phyloP scores from a whole-genome alignment of 768 basidiomycete genomes.

The Pulveroboletus ravenelii region DNA sequence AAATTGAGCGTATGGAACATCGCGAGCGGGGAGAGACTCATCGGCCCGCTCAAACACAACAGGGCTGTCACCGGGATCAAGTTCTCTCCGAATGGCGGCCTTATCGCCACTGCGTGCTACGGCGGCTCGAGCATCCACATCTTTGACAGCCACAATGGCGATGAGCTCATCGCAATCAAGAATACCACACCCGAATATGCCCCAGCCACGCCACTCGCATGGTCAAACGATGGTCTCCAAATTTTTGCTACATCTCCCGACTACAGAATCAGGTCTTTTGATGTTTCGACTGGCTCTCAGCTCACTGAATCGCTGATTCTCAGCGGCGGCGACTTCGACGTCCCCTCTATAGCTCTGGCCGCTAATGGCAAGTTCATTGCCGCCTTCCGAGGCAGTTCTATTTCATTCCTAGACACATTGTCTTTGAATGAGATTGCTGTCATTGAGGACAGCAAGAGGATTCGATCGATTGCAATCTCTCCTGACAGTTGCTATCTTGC shows the following conservation, averaged over 20 bases:
- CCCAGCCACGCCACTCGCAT: background rate
- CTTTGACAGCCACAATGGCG: background rate
- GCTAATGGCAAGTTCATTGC: background rate
- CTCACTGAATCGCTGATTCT: background rate
- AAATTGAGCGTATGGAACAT: background rate
- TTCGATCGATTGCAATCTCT: background rate
- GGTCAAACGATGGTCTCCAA: background rate
- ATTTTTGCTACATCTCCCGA: background rate
- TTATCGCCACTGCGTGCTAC: background rate
- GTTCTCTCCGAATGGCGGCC: background rate
- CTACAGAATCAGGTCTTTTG: background rate
- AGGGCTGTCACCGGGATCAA: too few relatives aligned
- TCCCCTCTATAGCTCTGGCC: background rate
- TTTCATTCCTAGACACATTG: background rate
- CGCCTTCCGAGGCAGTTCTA: background rate
- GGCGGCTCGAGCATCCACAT: background rate
- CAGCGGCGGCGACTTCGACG: fast-evolving
- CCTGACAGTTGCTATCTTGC: background rate
- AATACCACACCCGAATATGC: background rate
- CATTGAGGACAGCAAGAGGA: background rate
- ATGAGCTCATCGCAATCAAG: background rate
- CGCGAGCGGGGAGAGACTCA: too few relatives aligned
- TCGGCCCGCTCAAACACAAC: too few relatives aligned
- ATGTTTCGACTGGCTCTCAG: background rate
- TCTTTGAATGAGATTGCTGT: background rate